Evolutionary conservation across 2,329 filamentous ascomycete species (phyloP).

Genomic region (Talaromyces sp.): DNA sequence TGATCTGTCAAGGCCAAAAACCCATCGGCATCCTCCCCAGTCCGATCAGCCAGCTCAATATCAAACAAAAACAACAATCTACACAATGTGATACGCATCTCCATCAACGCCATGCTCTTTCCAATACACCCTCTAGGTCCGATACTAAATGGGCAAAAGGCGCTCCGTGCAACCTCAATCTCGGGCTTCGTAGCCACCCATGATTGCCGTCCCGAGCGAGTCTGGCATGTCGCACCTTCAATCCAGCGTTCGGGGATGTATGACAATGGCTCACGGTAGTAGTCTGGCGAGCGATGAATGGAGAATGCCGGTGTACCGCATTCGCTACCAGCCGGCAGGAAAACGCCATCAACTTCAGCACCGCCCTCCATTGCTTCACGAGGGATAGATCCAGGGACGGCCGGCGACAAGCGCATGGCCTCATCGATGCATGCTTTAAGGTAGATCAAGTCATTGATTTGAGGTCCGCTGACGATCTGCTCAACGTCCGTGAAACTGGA

Average conservation of each 20-base stretch:
- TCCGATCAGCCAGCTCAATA: slow-evolving; percentile 33
- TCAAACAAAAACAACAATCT: slow-evolving; percentile 41
- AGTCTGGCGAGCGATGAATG: slow-evolving; percentile 63
- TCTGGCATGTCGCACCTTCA: slow-evolving; percentile 41
- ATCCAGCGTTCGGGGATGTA: slow-evolving; percentile 67
- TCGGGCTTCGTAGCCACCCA: slow-evolving; percentile 50
- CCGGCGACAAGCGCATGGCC: slow-evolving; percentile 40
- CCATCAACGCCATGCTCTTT: slow-evolving; percentile 44
- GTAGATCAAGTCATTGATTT: slow-evolving; percentile 38
- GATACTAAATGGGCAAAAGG: slow-evolving; percentile 63
- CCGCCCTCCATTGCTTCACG: slow-evolving; percentile 41
- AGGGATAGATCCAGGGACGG: slow-evolving; percentile 37
- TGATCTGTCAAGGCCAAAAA: slow-evolving; percentile 39
- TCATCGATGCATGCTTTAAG: slow-evolving; percentile 44
- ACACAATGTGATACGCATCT: slow-evolving; percentile 40
- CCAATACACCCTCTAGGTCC: slow-evolving; percentile 43
- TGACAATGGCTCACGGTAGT: slow-evolving; percentile 58
- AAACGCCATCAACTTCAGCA: slow-evolving; percentile 36
- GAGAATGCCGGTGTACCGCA: slow-evolving; percentile 66
- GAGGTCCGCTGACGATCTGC: slow-evolving; percentile 35
- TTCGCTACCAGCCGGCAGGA: slow-evolving; percentile 53
- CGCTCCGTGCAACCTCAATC: slow-evolving; percentile 55
- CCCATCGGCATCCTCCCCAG: slow-evolving; percentile 34
- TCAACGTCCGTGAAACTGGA: slow-evolving; percentile 34
- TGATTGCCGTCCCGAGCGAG: slow-evolving; percentile 30